Base-by-base conservation (phyloP, 1,284 basidiomycete genomes). In the Naganishia liquefaciens region DNA sequence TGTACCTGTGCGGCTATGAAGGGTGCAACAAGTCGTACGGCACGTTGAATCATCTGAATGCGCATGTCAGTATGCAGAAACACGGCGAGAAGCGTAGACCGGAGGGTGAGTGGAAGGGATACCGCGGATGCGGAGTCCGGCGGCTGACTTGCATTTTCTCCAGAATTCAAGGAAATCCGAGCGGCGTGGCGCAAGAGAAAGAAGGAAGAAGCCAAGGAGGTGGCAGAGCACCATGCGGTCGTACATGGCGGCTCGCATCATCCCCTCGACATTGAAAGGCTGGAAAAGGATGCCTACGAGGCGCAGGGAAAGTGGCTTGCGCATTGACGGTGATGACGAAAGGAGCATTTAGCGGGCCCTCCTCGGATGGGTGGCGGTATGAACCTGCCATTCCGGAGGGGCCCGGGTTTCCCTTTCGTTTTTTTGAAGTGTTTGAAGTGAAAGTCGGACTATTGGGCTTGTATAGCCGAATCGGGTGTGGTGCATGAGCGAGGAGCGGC, bases 111-210 rank as follows among this genome's bases (percentile, higher is more conserved):
- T 77, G 15, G 4, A 33, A 17, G 15, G 39, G 25, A 19, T n/a
- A 23, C 3, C 37, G 23, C 25, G 27, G n/a, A 27, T 25, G 33
- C 21, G 5, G 27, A 28, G 13, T 10, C 25, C 60, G 21, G 25
- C 30, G 47, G n/a, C 9, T 17, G 25, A 9, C 23, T 21, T 52
- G 9, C 43, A 15, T 21, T 28, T 0, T 39, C 21, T 71, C 21
- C 76, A 95, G 94, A 98, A 81, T 98, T 98, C 83, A 97, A 96
- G 77, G 95, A 97, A 74, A 87, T 96, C 75, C 87, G 94, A 68
- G 96, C 94, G 77, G 89, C 90, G 71, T 96, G 93, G 93, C 86
- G 93, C 62, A 91, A 91, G 80, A 86, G 87, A 72, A 97, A 94
- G 82, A 91, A 93, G 79, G 89, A 91, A 70, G 82, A 82, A 27